Base-by-base conservation (phyloP, 2,329 filamentous ascomycete genomes). In the Xylariaceae sp. region DNA sequence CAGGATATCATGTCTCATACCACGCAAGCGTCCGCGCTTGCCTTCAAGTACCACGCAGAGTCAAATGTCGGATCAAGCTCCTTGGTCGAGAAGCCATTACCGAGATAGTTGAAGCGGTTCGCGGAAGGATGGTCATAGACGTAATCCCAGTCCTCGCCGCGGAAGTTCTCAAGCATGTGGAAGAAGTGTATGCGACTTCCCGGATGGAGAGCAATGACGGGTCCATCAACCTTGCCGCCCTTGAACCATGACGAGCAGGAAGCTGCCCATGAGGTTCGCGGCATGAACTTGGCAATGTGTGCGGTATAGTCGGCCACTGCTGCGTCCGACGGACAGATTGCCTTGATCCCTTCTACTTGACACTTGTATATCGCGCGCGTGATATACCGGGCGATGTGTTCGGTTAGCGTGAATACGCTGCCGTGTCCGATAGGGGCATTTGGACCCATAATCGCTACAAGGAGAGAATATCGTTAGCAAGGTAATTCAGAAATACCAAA, bases 91-190 rank as follows among this genome's bases (percentile, higher is more conserved):
- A 82, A 82, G 0, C 81, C 81, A 53, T 82, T 82, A 7, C 80
- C 80, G 7, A 82, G 71, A 59, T 80, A 82, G n/a, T 64, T 69
- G 63, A 82, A 82, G 37, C 80, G 71, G 63, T 82, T 82, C 58
- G 64, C 62, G n/a, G 63, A 63, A 7, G 58, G 62, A 61, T 62
- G 68, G 34, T 76, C 73, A 48, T 80, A 78, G 18, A 77, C 72
- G 63, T 80, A 82, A 51, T 82, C 80, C 73, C 76, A 83, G 64
- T 83, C 78, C 67, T 83, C 81, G 15, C 76, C 77, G 45, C 80
- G 72, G 60, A 82, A 76, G 6, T 68, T 66, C 64, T 79, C 76
- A 18, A 83, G 72, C 77, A 82, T 81, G 61, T 80, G 76, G 67
- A 81, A 78, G 68, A 82, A 82, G 65, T 82, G 79, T 55, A 79